Evolutionary conservation across 495 filamentous ascomycete species (phyloP).

Genomic region (Trypethelium eluteriae): DNA sequence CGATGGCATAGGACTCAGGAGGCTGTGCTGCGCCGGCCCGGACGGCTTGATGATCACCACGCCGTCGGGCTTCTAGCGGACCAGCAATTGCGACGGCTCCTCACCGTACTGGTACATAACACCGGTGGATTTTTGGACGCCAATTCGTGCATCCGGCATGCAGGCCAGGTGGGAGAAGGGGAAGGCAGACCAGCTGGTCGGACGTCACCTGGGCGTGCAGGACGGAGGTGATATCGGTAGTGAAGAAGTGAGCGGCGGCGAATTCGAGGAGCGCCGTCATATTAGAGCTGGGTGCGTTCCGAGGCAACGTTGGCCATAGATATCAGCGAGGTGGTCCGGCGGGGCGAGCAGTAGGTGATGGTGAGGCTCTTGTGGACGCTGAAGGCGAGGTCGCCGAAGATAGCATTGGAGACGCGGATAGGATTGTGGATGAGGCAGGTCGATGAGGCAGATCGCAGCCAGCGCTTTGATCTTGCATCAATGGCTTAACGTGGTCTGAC

Average conservation of each 20-base stretch:
- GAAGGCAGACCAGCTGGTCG: neutral
- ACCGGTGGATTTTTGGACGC: neutral
- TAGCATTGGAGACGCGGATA: neutral
- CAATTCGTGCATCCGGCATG: neutral
- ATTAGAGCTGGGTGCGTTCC: neutral
- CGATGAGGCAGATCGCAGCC: neutral
- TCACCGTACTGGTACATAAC: conserved; percentile 8
- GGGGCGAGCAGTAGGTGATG: neutral
- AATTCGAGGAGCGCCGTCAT: neutral
- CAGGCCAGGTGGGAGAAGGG: neutral
- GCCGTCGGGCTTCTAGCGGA: neutral
- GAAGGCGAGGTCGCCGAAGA: neutral
- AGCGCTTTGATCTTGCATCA: conserved; percentile 1
- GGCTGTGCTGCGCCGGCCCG: neutral
- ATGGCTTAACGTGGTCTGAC: neutral
- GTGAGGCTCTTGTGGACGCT: neutral
- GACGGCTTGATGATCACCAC: neutral
- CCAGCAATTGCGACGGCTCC: neutral
- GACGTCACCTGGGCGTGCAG: neutral
- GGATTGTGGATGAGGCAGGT: neutral
- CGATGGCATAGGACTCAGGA: neutral
- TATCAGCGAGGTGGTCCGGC: neutral
- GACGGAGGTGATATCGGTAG: neutral
- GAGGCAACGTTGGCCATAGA: neutral
- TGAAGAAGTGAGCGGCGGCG: neutral